These are phyloP conservation scores for Aspergillus pseudonomiae DNA, from an alignment of 2,329 filamentous ascomycete species.

Conservation along the genomic window DNA sequence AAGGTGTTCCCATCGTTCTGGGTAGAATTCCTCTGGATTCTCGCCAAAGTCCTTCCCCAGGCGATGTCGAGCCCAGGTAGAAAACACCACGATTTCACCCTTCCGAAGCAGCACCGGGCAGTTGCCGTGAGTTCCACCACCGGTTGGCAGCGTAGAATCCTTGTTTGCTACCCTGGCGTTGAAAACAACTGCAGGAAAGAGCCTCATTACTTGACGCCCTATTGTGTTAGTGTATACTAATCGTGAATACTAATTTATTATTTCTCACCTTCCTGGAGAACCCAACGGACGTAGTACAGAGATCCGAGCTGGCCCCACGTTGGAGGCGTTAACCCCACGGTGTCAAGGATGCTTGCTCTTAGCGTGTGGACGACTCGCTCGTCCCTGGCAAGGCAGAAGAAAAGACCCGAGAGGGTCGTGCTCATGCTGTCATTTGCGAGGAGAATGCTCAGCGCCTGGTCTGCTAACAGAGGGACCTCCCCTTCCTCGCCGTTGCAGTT, in stretches of 20 bases:
- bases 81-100: slow-evolving; percentile 24
- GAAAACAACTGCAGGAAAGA: slow-evolving; percentile 8
- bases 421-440: slow-evolving; percentile 19
- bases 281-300: slow-evolving; percentile 16
- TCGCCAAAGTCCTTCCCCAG: slow-evolving; percentile 30
- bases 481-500: background rate
- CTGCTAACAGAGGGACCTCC: background rate
- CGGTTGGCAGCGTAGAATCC: slow-evolving; percentile 25
- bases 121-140: slow-evolving; percentile 33
- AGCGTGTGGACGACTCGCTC: slow-evolving; percentile 7
- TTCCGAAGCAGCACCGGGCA: slow-evolving; percentile 29
- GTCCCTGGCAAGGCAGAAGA: slow-evolving; percentile 14
- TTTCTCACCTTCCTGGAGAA: slow-evolving; percentile 3
- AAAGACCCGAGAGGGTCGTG: slow-evolving; percentile 18
- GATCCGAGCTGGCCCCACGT: slow-evolving; percentile 11
- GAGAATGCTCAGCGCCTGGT: slow-evolving; percentile 13
- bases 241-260: accelerated
- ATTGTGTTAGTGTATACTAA: background rate
- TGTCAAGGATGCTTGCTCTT: slow-evolving; percentile 6
- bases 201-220: slow-evolving; percentile 1
- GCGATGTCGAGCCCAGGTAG: slow-evolving; percentile 33
- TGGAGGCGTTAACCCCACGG: slow-evolving; percentile 7
- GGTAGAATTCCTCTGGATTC: slow-evolving; percentile 31
- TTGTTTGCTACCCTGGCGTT: slow-evolving; percentile 13
- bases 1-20: slow-evolving; percentile 37